A percentile compares a stretch with the other conserved stretches of the same genome.
Evolutionary conservation across 164 flowering plant genomes (phyloP).

Genomic region (Vitis rotundifolia): DNA sequence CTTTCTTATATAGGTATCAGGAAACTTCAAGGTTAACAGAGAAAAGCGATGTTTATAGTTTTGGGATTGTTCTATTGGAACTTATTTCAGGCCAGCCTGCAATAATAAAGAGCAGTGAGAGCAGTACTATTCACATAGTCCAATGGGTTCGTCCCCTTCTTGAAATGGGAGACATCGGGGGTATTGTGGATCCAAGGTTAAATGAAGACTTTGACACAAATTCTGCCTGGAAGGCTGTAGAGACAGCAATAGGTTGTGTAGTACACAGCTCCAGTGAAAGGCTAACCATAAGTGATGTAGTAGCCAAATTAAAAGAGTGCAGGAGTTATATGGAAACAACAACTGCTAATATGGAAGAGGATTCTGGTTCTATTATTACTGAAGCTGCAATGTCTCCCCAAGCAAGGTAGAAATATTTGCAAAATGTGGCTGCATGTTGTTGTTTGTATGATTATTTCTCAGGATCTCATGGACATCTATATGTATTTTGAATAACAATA

Average conservation of each 20-base stretch:
- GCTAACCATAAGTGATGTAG: not conserved
- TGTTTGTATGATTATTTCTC: no score
- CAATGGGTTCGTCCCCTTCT: conserved; percentile 19
- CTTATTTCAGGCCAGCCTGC: conserved; percentile 42
- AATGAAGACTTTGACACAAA: not conserved
- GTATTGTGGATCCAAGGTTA: not conserved
- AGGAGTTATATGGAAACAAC: no score
- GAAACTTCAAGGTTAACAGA: not conserved
- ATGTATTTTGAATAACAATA: no score
- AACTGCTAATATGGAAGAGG: no score
- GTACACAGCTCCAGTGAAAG: not conserved
- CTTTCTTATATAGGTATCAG: conserved; percentile 29
- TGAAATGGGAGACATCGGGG: not conserved
- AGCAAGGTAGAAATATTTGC: no score
- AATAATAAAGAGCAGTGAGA: conserved; percentile 9
- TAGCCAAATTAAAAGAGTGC: not conserved
- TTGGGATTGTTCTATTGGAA: conserved; percentile 54
- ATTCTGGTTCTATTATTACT: no score
- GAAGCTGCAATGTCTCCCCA: no score
- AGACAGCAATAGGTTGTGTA: not conserved
- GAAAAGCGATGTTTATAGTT: conserved; percentile 56
- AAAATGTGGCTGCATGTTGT: no score
- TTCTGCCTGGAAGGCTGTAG: not conserved
- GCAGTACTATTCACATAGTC: conserved; percentile 18
- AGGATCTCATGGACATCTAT: no score